Conservation (phyloP, 495 filamentous ascomycete species). For the Beverwykella pulmonaria region DNA sequence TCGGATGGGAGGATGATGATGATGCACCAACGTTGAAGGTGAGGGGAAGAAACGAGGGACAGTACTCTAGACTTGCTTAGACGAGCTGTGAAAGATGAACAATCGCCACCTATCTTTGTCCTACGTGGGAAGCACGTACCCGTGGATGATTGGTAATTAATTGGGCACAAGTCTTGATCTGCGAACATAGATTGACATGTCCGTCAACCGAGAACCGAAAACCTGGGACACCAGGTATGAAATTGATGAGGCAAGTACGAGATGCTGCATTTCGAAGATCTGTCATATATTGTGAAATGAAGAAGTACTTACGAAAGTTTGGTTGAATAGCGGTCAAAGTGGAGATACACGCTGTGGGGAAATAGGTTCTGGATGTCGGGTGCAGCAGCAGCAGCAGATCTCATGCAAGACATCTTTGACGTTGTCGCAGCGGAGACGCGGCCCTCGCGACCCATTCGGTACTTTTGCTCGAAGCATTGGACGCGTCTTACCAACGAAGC, state of each 20-base stretch:
- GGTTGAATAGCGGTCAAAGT: constrained; percentile 9
- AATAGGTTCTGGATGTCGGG: neutral
- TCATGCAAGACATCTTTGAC: constrained; percentile 18
- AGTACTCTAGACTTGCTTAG: constrained; percentile 2
- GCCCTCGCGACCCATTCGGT: constrained; percentile 24
- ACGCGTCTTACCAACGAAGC: neutral
- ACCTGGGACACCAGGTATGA: constrained; percentile 21
- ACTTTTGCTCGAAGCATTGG: neutral
- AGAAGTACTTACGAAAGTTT: constrained; percentile 18
- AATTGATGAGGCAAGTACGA: constrained; percentile 16
- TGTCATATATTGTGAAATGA: constrained; percentile 10
- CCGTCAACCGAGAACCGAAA: constrained; percentile 24
- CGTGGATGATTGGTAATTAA: constrained; percentile 4
- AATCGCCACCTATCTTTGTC: constrained; percentile 6
- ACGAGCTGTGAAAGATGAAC: constrained; percentile 2
- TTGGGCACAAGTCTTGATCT: constrained; percentile 18
- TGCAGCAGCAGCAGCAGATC: neutral
- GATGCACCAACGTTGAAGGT: neutral
- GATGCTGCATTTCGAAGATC: constrained; percentile 26
- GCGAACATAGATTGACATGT: constrained; percentile 4
- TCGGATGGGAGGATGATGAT: constrained; percentile 2
- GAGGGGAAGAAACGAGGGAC: neutral
- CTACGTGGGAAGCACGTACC: constrained; percentile 1
- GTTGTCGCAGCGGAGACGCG: constrained; percentile 22
- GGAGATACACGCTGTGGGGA: neutral